phyloP scores from a whole-genome alignment of 306 rosid genomes.

The Citrullus mucosospermus region DNA sequence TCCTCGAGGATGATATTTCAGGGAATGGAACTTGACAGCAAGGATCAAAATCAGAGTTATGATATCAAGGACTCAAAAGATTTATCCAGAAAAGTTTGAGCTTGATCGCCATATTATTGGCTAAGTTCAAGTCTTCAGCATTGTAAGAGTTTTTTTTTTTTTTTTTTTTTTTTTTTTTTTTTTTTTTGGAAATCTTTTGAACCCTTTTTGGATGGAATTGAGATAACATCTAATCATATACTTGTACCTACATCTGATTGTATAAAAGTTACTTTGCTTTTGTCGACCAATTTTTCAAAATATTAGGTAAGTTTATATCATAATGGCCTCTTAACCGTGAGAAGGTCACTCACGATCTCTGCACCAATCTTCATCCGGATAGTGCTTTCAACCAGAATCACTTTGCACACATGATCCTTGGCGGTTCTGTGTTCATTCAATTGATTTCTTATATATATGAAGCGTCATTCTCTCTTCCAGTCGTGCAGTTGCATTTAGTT shows the following conservation, averaged over 20 bases:
- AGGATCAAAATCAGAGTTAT: slow-evolving; percentile 22
- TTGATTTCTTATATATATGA: not conserved
- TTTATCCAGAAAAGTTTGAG: slow-evolving; percentile 23
- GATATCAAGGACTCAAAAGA: slow-evolving; percentile 12
- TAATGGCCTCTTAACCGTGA: not conserved
- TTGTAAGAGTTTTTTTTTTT: not conserved
- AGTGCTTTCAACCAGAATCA: not conserved
- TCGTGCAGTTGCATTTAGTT: not conserved
- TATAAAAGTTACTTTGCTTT: not conserved
- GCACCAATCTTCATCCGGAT: not conserved
- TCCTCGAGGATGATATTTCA: slow-evolving; percentile 52
- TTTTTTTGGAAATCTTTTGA: not conserved
- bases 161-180: too few species aligned
- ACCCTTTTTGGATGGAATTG: not conserved
- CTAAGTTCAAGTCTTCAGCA: not conserved
- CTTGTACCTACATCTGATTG: not conserved
- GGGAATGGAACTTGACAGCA: slow-evolving; percentile 51
- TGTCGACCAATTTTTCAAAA: not conserved
- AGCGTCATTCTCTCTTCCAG: not conserved
- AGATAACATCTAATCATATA: not conserved
- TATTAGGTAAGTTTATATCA: not conserved
- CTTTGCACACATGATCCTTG: not conserved
- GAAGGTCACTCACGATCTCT: not conserved
- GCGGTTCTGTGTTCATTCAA: not conserved
- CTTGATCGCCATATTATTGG: not conserved